Evolutionary conservation across 192 early-diverging fungal species (phyloP), one percentile per base, ranked within the genome.

Genomic region (Dimargaris cristalligena): DNA sequence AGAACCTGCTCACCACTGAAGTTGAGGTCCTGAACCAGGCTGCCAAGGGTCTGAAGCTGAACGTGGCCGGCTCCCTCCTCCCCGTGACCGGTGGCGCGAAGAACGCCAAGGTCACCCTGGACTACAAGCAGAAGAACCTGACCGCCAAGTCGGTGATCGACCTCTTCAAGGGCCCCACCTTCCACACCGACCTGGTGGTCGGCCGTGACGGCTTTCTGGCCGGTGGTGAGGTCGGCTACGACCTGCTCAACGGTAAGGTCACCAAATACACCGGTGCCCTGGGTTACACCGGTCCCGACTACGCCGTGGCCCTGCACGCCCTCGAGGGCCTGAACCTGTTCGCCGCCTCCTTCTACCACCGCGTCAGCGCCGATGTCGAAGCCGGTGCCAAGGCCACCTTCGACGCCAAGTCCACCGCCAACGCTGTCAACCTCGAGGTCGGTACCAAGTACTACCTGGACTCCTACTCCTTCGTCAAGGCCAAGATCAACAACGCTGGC

Each of bases 281-380:
- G 59, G 96, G 91, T 25, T 97, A 88, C 78, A 75, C 81, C 47
- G 82, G 81, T 54, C 80, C 75, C 58, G 90, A 94, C 71, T 99
- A 96, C 80, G 67, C 80, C 60, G 78, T 95, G 60, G 75, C 90
- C 55, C 71, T 99, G 52, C 86, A 90, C 69, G 90, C 90, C 72
- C 81, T 82, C 67, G 92, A 94, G 85, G 86, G 85, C 34, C 79
- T 97, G 67, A 80, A 76, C 77, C 65, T 81, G 67, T 93, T 89
- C 78, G 74, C 93, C 63, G 86, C 91, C 54, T 87, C 92, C 13
- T 94, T 94, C 88, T 95, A 86, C 86, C 96, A 99, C 80, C 88
- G 88, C 63, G 88, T 99, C 59, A 88, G 79, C 69, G 55, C 78
- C 61, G 80, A 85, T 54, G 82, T 97, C 66, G 93, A 99, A 77